phyloP scores from a whole-genome alignment of 2,329 filamentous ascomycete genomes.

The Ramichloridium luteum region DNA sequence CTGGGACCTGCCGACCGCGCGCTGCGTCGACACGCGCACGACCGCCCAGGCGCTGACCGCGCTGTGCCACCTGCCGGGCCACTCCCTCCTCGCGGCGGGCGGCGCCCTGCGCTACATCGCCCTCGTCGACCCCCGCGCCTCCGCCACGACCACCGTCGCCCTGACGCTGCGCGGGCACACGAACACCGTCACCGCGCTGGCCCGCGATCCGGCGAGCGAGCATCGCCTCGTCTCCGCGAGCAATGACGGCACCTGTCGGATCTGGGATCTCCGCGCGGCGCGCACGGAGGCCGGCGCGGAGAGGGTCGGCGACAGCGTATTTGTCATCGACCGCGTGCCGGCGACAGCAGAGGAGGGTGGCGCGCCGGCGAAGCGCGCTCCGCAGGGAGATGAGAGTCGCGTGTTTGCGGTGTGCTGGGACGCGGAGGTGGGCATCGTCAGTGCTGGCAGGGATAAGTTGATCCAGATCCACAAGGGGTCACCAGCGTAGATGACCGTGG shows the following conservation, averaged over 20 bases:
- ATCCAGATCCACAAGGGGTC: constrained; percentile 71
- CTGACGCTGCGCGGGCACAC: constrained; percentile 87
- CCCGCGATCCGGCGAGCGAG: constrained; percentile 52
- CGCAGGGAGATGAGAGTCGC: constrained; percentile 71
- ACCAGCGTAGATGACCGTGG: too few relatives aligned
- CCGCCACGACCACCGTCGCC: constrained; percentile 61
- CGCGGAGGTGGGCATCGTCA: constrained; percentile 73
- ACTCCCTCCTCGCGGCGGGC: constrained; percentile 57
- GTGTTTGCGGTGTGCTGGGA: constrained; percentile 87
- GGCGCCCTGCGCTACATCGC: constrained; percentile 80
- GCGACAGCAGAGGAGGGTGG: constrained; percentile 48
- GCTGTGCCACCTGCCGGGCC: constrained; percentile 57
- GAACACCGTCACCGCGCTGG: constrained; percentile 55
- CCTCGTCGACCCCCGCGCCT: constrained; percentile 78
- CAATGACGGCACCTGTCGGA: constrained; percentile 80
- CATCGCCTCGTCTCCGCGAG: constrained; percentile 72
- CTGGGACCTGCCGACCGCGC: constrained; percentile 73
- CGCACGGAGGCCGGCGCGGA: constrained; percentile 35
- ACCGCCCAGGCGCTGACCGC: constrained; percentile 76
- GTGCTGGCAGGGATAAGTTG: constrained; percentile 82
- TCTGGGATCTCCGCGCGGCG: constrained; percentile 81
- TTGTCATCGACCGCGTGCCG: constrained; percentile 52
- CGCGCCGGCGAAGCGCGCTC: constrained; percentile 44
- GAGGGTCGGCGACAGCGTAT: constrained; percentile 56
- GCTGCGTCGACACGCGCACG: constrained; percentile 67